Conservation (phyloP, 768 basidiomycete genomes). For the Russula ochroleuca region DNA sequence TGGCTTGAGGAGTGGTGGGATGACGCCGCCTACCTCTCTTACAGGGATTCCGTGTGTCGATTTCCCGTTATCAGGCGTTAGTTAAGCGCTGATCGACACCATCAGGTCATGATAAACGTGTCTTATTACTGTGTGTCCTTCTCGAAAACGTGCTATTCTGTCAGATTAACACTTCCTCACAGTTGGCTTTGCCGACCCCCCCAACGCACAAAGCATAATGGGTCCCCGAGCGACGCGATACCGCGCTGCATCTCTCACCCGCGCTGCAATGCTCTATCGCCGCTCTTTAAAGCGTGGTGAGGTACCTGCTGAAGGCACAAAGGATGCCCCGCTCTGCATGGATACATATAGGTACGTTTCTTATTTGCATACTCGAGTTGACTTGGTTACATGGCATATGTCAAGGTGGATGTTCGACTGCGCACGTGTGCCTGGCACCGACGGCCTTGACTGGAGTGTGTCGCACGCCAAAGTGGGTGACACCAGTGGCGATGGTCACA, state of each 20-base stretch:
- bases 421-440: conserved; percentile 69
- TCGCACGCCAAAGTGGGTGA: conserved; percentile 59
- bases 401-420: conserved; percentile 90
- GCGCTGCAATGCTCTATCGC: conserved; percentile 71
- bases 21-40: conserved; percentile 72
- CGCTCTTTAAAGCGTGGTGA: conserved; percentile 61
- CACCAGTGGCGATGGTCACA: conserved; percentile 62
- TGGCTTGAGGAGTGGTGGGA: conserved; percentile 99
- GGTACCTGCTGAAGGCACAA: conserved; percentile 60
- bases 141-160: not conserved
- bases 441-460: conserved; percentile 74
- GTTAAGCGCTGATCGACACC: conserved; percentile 6
- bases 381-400: not conserved
- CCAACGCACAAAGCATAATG: conserved; percentile 43
- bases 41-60: conserved; percentile 72
- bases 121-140: conserved; percentile 81
- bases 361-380: not conserved
- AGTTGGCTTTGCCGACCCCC: conserved; percentile 78
- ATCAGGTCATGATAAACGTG: conserved; percentile 77
- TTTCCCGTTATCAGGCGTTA: not conserved
- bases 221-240: conserved; percentile 38
- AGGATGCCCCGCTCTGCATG: conserved; percentile 76
- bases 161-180: not conserved
- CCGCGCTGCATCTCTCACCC: conserved; percentile 68
- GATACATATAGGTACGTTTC: conserved; percentile 68